A percentile compares a stretch with the other conserved stretches of the same genome.
Conservation (phyloP, 192 early-diverging fungal genomes). For the Coemansia sp. region DNA sequence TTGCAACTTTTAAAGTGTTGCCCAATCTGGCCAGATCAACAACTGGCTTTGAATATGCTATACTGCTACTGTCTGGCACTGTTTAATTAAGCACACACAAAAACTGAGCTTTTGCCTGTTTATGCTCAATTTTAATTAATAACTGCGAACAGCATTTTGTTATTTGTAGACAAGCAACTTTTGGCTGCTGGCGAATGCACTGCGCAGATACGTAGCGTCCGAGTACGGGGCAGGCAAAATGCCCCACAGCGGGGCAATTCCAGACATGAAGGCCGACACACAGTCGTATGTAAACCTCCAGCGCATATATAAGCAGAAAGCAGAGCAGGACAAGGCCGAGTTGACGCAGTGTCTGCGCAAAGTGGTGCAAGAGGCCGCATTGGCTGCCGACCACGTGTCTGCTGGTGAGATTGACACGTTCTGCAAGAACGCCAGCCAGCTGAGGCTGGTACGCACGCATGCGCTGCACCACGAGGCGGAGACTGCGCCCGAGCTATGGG, state of each 20-base stretch:
- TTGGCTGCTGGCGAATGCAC: slow-evolving; percentile 82
- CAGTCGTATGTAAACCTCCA: slow-evolving; percentile 81
- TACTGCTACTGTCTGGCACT: slow-evolving; percentile 3
- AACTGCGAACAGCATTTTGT: slow-evolving; percentile 5
- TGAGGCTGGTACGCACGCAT: slow-evolving; percentile 63
- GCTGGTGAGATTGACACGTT: slow-evolving; percentile 70
- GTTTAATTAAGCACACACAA: slow-evolving; percentile 9
- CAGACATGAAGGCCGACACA: slow-evolving; percentile 98
- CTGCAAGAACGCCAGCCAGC: slow-evolving; percentile 76
- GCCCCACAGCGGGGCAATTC: slow-evolving; percentile 82
- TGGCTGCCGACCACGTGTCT: slow-evolving; percentile 58
- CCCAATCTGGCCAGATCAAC: background rate
- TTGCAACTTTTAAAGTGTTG: background rate
- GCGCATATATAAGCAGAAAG: slow-evolving; percentile 80
- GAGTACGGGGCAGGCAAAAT: slow-evolving; percentile 70
- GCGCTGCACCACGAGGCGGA: slow-evolving; percentile 22
- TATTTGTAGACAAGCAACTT: slow-evolving; percentile 58
- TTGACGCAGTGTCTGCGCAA: slow-evolving; percentile 52
- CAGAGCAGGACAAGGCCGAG: slow-evolving; percentile 63
- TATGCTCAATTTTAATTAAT: slow-evolving; percentile 13
- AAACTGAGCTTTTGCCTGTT: background rate
- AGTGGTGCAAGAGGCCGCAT: slow-evolving; percentile 52
- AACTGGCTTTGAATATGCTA: no score
- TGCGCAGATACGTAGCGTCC: slow-evolving; percentile 71
- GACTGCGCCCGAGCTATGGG: background rate